Evolutionary conservation across 371 early-diverging fungal genomes (phyloP).

Genomic region (Gilbertella persicaria): DNA sequence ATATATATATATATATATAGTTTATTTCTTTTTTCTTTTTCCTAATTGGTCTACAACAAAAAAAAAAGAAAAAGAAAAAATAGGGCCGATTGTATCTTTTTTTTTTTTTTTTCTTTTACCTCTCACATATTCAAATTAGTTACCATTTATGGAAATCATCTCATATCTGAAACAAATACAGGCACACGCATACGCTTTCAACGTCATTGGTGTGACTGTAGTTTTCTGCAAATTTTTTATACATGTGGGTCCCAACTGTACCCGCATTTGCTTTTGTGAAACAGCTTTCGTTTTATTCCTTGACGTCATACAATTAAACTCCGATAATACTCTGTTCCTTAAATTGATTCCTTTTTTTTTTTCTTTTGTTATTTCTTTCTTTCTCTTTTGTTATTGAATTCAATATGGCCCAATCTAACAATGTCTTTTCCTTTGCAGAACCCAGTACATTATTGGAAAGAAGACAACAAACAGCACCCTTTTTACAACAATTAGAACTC

Average conservation of each 20-base stretch:
- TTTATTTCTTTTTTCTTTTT: too few species aligned
- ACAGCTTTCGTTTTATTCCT: background rate
- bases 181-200: too few species aligned
- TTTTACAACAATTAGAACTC: conserved; percentile 34
- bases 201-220: background rate
- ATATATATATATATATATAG: too few species aligned
- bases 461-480: conserved; percentile 36
- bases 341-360: background rate
- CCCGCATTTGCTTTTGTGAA: conserved; percentile 1
- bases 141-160: too few species aligned
- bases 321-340: conserved; percentile 1
- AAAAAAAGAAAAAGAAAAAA: too few species aligned
- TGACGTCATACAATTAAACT: conserved; percentile 14
- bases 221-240: background rate
- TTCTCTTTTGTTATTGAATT: background rate
- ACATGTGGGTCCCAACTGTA: background rate
- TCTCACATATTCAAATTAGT: too few species aligned
- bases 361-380: background rate
- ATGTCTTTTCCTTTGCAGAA: background rate
- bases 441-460: conserved; percentile 26
- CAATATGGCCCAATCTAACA: background rate
- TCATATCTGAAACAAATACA: too few species aligned
- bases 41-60: too few species aligned
- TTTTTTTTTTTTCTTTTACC: too few species aligned
- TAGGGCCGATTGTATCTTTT: too few species aligned